Percentiles rank a stretch among this genome's conserved stretches.
These are phyloP conservation scores for Protea cynaroides DNA, from an alignment of 164 flowering plant species.

Conservation along the genomic window DNA sequence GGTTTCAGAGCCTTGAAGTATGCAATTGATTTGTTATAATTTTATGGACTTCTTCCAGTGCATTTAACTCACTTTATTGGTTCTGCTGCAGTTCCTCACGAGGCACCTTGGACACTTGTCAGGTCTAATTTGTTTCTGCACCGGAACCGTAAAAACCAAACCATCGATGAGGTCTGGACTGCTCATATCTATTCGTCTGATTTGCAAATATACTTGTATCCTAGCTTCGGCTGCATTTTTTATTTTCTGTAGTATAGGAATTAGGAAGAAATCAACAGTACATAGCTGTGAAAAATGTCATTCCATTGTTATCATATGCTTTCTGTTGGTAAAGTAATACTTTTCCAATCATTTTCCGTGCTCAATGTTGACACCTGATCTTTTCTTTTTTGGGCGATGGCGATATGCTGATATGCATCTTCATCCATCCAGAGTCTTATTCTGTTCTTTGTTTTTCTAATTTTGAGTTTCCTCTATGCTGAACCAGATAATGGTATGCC, in stretches of 20 bases:
- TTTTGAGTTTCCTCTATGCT: slow-evolving; percentile 3
- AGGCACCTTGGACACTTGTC: slow-evolving; percentile 53
- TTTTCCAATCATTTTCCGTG: too few species aligned
- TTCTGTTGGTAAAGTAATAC: too few species aligned
- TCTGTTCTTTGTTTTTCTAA: neutral
- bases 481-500: slow-evolving; percentile 92
- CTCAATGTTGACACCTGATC: too few species aligned
- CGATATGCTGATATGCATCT: too few species aligned
- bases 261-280: too few species aligned
- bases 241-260: neutral
- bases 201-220: neutral
- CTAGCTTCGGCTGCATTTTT: neutral
- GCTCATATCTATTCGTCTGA: slow-evolving; percentile 2
- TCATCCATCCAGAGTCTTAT: too few species aligned
- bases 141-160: slow-evolving; percentile 69
- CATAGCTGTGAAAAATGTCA: too few species aligned
- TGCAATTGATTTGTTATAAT: neutral
- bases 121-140: slow-evolving; percentile 73
- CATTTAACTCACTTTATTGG: slow-evolving; percentile 5
- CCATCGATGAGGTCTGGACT: slow-evolving; percentile 79
- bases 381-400: too few species aligned
- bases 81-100: slow-evolving; percentile 40
- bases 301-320: too few species aligned
- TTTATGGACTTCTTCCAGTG: neutral
- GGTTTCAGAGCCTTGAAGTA: neutral